Conservation (phyloP, 805 yeast genomes). For the Kodamaea nitidulidarum region DNA sequence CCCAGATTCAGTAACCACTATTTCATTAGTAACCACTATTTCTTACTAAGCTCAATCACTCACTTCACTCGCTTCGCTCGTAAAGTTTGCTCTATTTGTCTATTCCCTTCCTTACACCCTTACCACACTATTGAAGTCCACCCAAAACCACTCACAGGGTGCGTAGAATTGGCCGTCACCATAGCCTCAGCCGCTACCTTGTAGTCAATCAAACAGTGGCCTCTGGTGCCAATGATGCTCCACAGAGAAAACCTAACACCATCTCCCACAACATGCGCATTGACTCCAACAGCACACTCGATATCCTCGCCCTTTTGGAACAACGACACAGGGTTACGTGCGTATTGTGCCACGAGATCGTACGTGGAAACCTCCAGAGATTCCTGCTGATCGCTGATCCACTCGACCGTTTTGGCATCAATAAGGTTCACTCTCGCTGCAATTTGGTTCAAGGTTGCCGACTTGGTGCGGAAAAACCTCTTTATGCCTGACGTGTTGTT, state of each 20-base stretch:
- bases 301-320: slow-evolving; percentile 1
- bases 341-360: too few relatives aligned
- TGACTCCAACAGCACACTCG: slow-evolving; percentile 8
- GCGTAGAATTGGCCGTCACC: not conserved
- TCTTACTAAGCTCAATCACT: too few relatives aligned
- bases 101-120: too few relatives aligned
- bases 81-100: too few relatives aligned
- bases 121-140: not conserved
- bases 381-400: not conserved
- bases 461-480: slow-evolving; percentile 3
- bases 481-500: slow-evolving; percentile 1
- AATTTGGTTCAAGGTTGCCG: slow-evolving; percentile 1
- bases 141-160: slow-evolving; percentile 1
- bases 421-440: slow-evolving; percentile 5
- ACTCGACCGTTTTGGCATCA: slow-evolving; percentile 5
- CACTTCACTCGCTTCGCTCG: too few relatives aligned
- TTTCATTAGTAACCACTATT: too few relatives aligned
- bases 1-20: too few relatives aligned
- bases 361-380: not conserved
- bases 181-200: slow-evolving; percentile 4
- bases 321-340: slow-evolving; percentile 3
- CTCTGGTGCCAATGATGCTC: slow-evolving; percentile 5
- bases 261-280: slow-evolving; percentile 3
- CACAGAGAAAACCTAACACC: not conserved
- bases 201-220: slow-evolving; percentile 7